Conservation (phyloP, 768 basidiomycete genomes). For the Pleurotus giganteus region DNA sequence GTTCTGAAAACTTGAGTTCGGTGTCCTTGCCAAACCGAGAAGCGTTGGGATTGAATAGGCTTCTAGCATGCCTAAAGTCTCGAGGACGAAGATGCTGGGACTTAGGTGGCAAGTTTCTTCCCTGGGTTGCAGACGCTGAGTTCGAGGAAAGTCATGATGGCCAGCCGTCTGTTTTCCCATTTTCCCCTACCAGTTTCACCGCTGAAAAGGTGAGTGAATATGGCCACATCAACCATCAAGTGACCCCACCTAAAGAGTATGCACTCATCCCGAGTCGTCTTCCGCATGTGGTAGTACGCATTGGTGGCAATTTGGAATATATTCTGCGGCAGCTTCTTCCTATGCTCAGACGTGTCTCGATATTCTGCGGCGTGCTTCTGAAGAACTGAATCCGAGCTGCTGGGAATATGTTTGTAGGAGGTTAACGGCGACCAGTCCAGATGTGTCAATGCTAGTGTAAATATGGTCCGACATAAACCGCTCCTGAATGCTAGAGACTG, state of each 20-base stretch:
- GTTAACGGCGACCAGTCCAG: constrained; percentile 82
- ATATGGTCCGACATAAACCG: constrained; percentile 83
- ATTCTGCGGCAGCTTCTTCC: constrained; percentile 71
- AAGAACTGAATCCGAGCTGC: constrained; percentile 80
- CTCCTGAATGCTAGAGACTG: constrained; percentile 82
- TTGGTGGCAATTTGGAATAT: constrained; percentile 90
- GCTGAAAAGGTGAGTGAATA: constrained; percentile 36
- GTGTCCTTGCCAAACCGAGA: constrained; percentile 98
- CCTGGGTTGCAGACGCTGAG: constrained; percentile 84
- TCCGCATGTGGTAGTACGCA: constrained; percentile 93
- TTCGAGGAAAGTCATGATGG: constrained; percentile 93
- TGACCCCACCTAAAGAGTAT: constrained; percentile 77
- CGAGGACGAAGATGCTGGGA: constrained; percentile 95
- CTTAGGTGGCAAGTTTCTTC: constrained; percentile 85
- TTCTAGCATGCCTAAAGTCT: constrained; percentile 91
- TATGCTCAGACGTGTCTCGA: constrained; percentile 66
- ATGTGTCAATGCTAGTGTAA: constrained; percentile 73
- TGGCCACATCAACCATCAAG: constrained; percentile 2
- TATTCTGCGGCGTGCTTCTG: constrained; percentile 88
- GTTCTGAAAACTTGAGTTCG: constrained; percentile 94
- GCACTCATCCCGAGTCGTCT: constrained; percentile 91
- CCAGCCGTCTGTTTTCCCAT: constrained; percentile 85
- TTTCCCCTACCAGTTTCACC: constrained; percentile 95
- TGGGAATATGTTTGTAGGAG: constrained; percentile 87
- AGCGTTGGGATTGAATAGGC: constrained; percentile 90